A percentile compares a stretch with the other conserved stretches of the same genome.
Conservation (phyloP, 2,329 filamentous ascomycete genomes). For the Fusarium burgessii region DNA sequence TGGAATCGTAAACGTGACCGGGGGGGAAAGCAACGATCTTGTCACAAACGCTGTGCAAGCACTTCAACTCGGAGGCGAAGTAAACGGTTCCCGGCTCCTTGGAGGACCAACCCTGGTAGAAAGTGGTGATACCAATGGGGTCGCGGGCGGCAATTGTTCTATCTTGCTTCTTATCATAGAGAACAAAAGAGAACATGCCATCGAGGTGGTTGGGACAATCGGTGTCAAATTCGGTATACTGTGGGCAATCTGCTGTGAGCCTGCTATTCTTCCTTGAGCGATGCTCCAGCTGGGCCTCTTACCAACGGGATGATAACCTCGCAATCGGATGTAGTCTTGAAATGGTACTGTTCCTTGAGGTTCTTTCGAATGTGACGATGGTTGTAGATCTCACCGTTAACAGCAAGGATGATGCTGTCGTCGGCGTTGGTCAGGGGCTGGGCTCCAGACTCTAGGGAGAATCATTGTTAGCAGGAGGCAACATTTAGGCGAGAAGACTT, state of each 20-base stretch:
- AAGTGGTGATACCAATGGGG: conserved; percentile 95
- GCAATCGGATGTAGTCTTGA: conserved; percentile 99
- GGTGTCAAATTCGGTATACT: conserved; percentile 93
- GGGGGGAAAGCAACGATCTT: conserved; percentile 94
- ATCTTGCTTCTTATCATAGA: conserved; percentile 96
- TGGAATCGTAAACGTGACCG: conserved; percentile 95
- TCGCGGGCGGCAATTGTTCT: conserved; percentile 94
- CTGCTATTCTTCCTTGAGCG: background rate
- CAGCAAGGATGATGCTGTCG: conserved; percentile 86
- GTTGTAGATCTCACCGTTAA: conserved; percentile 99
- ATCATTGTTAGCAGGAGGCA: conserved; percentile 32
- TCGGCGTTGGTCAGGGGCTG: conserved; percentile 96
- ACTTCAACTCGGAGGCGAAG: conserved; percentile 98
- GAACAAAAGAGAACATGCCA: conserved; percentile 99
- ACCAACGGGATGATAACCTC: conserved; percentile 98
- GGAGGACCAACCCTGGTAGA: conserved; percentile 95
- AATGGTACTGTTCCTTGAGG: conserved; percentile 86
- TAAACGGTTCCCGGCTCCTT: conserved; percentile 86
- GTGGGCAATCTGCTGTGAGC: conserved; percentile 25
- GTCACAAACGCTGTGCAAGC: conserved; percentile 91
- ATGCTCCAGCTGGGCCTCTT: conserved; percentile 42
- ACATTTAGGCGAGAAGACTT: conserved; percentile 21
- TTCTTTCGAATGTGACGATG: conserved; percentile 93
- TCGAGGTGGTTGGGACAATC: conserved; percentile 95
- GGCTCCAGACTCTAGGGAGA: conserved; percentile 82